Evolutionary conservation across 805 yeast genomes (phyloP).

Genomic region (Isabelozyma rhagii): DNA sequence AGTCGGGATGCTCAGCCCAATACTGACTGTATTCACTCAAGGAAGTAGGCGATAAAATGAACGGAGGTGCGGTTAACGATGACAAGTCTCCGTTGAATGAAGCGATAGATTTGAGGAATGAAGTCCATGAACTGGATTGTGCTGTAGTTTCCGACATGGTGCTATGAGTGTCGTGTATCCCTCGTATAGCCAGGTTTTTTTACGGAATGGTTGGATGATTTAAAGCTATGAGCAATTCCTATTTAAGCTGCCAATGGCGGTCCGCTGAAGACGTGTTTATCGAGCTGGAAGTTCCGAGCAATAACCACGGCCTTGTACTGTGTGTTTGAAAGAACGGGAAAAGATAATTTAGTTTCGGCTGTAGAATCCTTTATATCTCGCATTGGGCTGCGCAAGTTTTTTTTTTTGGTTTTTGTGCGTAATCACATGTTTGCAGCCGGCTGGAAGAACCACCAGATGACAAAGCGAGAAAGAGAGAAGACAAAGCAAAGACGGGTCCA

Average conservation of each 20-base stretch:
- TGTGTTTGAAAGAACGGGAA: too few species aligned
- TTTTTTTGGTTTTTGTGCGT: neutral
- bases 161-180: neutral
- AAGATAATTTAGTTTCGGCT: neutral
- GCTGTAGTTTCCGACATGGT: slow-evolving; percentile 18
- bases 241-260: too few species aligned
- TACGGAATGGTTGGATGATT: neutral
- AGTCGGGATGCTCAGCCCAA: slow-evolving; percentile 92
- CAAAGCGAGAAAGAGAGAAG: too few species aligned
- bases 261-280: too few species aligned
- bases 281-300: too few species aligned
- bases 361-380: neutral
- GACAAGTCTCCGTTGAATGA: slow-evolving; percentile 92
- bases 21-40: slow-evolving; percentile 88
- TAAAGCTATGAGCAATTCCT: neutral
- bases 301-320: too few species aligned
- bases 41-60: slow-evolving; percentile 87
- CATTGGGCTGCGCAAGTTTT: neutral
- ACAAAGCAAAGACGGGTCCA: too few species aligned
- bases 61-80: slow-evolving; percentile 95
- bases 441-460: neutral
- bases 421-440: neutral
- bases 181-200: neutral
- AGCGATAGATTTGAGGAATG: slow-evolving; percentile 86
- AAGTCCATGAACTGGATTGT: slow-evolving; percentile 69